Conservation (phyloP, 192 early-diverging fungal species). For the Coemansia sp. region DNA sequence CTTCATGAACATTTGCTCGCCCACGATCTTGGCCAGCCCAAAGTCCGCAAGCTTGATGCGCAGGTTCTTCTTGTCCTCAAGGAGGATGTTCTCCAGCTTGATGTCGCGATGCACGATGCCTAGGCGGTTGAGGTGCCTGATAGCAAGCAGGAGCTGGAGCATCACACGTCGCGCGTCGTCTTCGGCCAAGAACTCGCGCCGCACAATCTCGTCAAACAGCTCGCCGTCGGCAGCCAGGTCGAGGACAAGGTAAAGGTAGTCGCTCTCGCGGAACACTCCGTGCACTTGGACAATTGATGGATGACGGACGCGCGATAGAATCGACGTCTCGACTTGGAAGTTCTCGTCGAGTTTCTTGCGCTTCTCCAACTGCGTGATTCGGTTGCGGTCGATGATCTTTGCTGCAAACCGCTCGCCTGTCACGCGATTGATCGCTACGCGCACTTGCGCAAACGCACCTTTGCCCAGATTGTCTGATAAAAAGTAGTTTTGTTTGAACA, state of each 20-base stretch:
- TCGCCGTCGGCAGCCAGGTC: constrained; percentile 81
- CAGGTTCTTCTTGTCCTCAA: constrained; percentile 58
- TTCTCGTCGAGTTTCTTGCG: constrained; percentile 51
- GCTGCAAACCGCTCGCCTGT: constrained; percentile 69
- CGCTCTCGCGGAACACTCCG: constrained; percentile 51
- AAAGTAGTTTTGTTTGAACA: constrained; percentile 53
- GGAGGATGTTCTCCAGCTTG: constrained; percentile 80
- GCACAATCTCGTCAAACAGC: constrained; percentile 89
- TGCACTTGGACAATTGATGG: constrained; percentile 51
- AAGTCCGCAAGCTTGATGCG: constrained; percentile 93
- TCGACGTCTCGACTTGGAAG: constrained; percentile 48
- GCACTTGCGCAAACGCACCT: constrained; percentile 70
- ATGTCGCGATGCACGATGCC: constrained; percentile 76
- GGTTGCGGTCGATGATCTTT: constrained; percentile 72
- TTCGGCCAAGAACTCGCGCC: constrained; percentile 72
- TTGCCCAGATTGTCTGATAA: constrained; percentile 40
- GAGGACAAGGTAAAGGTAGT: constrained; percentile 52
- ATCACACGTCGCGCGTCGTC: constrained; percentile 75
- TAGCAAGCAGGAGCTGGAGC: constrained; percentile 73
- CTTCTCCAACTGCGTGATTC: constrained; percentile 35
- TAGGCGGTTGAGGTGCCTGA: constrained; percentile 67
- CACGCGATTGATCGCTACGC: constrained; percentile 60
- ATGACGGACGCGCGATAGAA: constrained; percentile 52
- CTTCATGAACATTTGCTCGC: constrained; percentile 63
- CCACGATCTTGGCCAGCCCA: constrained; percentile 86